A percentile compares a stretch with the other conserved stretches of the same genome.
These are phyloP conservation scores for Simplicillium aogashimaense DNA, from an alignment of 2,329 filamentous ascomycete genomes.

Conservation along the genomic window DNA sequence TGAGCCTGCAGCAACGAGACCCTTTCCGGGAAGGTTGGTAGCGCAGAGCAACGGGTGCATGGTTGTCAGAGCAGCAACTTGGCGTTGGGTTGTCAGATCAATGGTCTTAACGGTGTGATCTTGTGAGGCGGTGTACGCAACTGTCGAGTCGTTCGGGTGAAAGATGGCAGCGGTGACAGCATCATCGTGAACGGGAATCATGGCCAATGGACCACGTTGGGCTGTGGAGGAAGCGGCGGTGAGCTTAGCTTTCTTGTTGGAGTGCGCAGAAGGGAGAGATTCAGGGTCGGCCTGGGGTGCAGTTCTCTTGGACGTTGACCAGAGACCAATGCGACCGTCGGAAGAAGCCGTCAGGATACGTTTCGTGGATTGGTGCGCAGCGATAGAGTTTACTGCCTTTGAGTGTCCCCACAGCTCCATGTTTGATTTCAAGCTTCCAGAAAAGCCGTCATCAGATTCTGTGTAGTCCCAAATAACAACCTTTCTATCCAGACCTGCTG, in stretches of 20 bases:
- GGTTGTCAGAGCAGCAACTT: conserved; percentile 76
- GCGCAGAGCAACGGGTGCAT: conserved; percentile 76
- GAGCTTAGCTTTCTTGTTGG: conserved; percentile 68
- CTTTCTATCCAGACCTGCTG: conserved; percentile 74
- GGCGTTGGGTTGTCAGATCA: conserved; percentile 71
- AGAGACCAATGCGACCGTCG: conserved; percentile 79
- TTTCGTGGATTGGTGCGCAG: conserved; percentile 62
- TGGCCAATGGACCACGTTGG: conserved; percentile 71
- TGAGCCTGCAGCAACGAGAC: conserved; percentile 61
- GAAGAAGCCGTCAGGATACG: conserved; percentile 78
- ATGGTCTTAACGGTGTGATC: conserved; percentile 88
- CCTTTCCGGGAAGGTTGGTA: conserved; percentile 59
- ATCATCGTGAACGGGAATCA: conserved; percentile 62
- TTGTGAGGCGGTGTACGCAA: conserved; percentile 83
- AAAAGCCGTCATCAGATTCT: conserved; percentile 51
- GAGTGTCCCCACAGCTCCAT: conserved; percentile 80
- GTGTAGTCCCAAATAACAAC: conserved; percentile 85
- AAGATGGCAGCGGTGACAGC: conserved; percentile 75
- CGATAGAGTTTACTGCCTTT: conserved; percentile 62
- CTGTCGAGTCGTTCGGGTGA: conserved; percentile 73
- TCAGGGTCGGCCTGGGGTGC: conserved; percentile 63
- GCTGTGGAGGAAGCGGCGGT: conserved; percentile 32
- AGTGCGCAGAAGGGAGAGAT: conserved; percentile 57
- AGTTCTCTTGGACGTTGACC: conserved; percentile 70
- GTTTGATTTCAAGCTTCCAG: conserved; percentile 56